Conservation (phyloP, 768 basidiomycete genomes). For the Leccinum boreale region DNA sequence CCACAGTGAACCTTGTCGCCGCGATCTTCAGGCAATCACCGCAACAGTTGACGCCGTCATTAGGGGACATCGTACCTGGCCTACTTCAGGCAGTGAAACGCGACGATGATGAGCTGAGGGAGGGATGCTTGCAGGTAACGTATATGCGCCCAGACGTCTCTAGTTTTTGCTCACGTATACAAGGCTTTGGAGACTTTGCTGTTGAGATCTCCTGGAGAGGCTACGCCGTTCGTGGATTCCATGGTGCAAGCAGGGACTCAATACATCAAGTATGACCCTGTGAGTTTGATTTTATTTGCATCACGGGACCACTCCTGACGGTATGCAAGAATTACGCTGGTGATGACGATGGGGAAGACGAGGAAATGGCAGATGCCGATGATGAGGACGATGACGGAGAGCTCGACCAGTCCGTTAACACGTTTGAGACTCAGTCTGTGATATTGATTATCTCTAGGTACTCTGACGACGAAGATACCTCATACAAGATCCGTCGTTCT, state of each 20-base stretch:
- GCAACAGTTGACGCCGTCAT: slow-evolving; percentile 55
- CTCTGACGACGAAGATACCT: slow-evolving; percentile 97
- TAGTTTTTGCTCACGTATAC: slow-evolving; percentile 5
- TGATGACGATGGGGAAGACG: slow-evolving; percentile 62
- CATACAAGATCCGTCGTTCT: slow-evolving; percentile 94
- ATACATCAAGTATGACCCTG: slow-evolving; percentile 92
- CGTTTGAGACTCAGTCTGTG: not conserved
- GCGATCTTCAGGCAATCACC: slow-evolving; percentile 78
- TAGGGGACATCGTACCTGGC: slow-evolving; percentile 65
- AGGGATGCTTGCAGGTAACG: slow-evolving; percentile 71
- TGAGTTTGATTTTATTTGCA: slow-evolving; percentile 27
- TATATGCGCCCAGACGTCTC: not conserved
- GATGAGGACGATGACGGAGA: slow-evolving; percentile 84
- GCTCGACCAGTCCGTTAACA: slow-evolving; percentile 62
- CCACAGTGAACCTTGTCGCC: slow-evolving; percentile 74
- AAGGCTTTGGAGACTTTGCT: slow-evolving; percentile 82
- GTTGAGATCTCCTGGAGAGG: slow-evolving; percentile 79
- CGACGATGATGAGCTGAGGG: slow-evolving; percentile 82
- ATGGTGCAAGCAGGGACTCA: slow-evolving; percentile 71
- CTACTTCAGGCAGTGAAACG: slow-evolving; percentile 64
- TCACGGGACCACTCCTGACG: not conserved
- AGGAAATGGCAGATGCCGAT: slow-evolving; percentile 54
- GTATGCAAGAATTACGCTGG: slow-evolving; percentile 74
- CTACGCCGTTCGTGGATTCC: slow-evolving; percentile 63
- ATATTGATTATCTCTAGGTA: slow-evolving; percentile 50